These are phyloP conservation scores for Fusarium avenaceum DNA, from an alignment of 2,329 filamentous ascomycete genomes.

Conservation along the genomic window DNA sequence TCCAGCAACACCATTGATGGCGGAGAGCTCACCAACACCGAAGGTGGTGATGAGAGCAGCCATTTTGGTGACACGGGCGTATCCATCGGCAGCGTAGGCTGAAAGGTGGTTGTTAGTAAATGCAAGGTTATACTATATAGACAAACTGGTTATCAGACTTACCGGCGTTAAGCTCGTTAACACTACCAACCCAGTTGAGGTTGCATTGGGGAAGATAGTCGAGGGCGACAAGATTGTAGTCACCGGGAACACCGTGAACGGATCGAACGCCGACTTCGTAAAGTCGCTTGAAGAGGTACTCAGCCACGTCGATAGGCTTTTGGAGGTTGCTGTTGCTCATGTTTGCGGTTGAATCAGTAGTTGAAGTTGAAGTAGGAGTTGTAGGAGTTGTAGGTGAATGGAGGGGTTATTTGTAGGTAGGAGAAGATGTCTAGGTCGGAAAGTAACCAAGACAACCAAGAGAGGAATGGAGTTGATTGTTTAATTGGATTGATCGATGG, in stretches of 20 bases:
- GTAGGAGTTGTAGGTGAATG: not conserved
- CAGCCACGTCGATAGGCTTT: conserved; percentile 70
- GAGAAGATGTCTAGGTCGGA: conserved; percentile 29
- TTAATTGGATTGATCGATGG: conserved; percentile 39
- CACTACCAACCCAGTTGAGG: conserved; percentile 76
- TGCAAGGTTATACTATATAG: not conserved
- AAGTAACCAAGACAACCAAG: conserved; percentile 40
- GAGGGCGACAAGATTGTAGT: conserved; percentile 78
- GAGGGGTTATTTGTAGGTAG: conserved; percentile 21
- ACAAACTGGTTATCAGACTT: conserved; percentile 49
- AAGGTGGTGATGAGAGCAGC: conserved; percentile 81
- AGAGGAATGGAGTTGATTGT: conserved; percentile 36
- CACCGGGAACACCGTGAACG: conserved; percentile 77
- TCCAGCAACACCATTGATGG: conserved; percentile 80
- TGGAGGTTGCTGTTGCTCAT: conserved; percentile 54
- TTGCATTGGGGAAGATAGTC: conserved; percentile 73
- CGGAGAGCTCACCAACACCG: conserved; percentile 80
- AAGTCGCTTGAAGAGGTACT: conserved; percentile 76
- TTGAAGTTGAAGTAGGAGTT: too few species aligned
- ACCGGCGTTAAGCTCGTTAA: conserved; percentile 81
- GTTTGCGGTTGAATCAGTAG: conserved; percentile 24
- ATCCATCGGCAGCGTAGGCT: conserved; percentile 86
- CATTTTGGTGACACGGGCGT: conserved; percentile 79
- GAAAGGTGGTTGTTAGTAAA: conserved; percentile 34
- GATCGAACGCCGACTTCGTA: conserved; percentile 74